phyloP scores from a whole-genome alignment of 2,329 filamentous ascomycete species.

The Macrophomina pseudophaseolina region DNA sequence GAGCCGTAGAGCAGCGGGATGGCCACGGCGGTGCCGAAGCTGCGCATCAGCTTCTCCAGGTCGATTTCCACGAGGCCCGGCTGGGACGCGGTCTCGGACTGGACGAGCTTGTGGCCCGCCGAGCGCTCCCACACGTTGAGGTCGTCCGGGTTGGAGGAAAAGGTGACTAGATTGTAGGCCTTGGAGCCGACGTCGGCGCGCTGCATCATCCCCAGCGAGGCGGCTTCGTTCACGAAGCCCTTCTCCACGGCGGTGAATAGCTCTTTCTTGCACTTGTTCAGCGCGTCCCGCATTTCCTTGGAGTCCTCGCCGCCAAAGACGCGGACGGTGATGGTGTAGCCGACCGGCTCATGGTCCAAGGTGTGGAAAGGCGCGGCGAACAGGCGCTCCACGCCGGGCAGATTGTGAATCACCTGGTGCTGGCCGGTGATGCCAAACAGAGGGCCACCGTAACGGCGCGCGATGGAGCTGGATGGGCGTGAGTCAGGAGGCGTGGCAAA shows the following conservation, averaged over 20 bases:
- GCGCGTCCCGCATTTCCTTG: neutral
- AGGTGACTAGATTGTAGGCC: slow-evolving; percentile 1
- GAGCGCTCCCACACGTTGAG: slow-evolving; percentile 14
- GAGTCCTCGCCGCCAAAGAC: slow-evolving; percentile 19
- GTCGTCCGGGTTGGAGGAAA: neutral
- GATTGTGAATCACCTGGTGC: slow-evolving; percentile 23
- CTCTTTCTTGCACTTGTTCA: slow-evolving; percentile 1
- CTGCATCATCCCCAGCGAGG: neutral
- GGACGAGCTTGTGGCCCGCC: neutral
- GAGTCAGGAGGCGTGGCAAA: neutral
- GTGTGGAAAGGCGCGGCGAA: slow-evolving; percentile 16
- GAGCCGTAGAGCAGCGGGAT: slow-evolving; percentile 43
- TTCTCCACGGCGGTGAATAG: slow-evolving; percentile 18
- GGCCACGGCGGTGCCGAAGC: slow-evolving; percentile 27
- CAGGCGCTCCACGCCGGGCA: slow-evolving; percentile 12
- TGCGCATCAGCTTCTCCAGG: slow-evolving; percentile 25
- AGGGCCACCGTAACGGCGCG: slow-evolving; percentile 12
- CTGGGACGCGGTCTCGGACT: neutral
- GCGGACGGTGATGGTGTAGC: slow-evolving; percentile 17
- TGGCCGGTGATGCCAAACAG: slow-evolving; percentile 15
- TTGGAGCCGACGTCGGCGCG: neutral
- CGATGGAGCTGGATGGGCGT: neutral
- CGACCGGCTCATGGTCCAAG: slow-evolving; percentile 20
- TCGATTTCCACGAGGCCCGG: slow-evolving; percentile 14
- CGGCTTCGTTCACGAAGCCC: slow-evolving; percentile 9